A percentile compares a stretch with the other conserved stretches of the same genome.
Conservation (phyloP, 768 basidiomycete genomes). For the Astraeus odoratus region DNA sequence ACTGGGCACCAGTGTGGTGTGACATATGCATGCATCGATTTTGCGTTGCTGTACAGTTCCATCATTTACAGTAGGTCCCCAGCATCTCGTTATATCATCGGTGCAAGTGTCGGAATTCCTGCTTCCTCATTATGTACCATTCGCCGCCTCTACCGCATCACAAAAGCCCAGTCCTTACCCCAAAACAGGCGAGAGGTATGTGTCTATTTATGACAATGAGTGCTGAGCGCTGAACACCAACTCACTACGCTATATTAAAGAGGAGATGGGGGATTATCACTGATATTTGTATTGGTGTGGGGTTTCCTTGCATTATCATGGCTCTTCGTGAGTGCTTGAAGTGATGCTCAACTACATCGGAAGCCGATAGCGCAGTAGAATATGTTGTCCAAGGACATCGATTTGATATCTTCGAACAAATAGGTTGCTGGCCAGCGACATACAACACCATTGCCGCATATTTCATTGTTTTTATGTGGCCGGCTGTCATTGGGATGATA, state of each 20-base stretch:
- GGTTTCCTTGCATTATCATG: conserved; percentile 31
- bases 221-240: not conserved
- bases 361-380: conserved; percentile 7
- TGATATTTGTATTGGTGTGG: conserved; percentile 30
- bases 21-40: conserved; percentile 50
- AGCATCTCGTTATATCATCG: conserved; percentile 43
- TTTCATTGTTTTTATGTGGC: conserved; percentile 14
- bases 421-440: conserved; percentile 19
- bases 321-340: conserved; percentile 18
- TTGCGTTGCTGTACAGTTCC: not conserved
- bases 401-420: conserved; percentile 19
- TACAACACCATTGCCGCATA: conserved; percentile 9
- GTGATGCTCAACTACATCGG: not conserved
- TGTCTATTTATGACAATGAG: not conserved
- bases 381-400: conserved; percentile 21
- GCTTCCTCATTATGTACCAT: conserved; percentile 52
- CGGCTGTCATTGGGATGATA: conserved; percentile 10
- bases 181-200: conserved; percentile 22
- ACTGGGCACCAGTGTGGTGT: conserved; percentile 42
- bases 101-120: conserved; percentile 42
- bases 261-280: conserved; percentile 43
- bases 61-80: not conserved
- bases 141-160: conserved; percentile 58
- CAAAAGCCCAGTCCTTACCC: conserved; percentile 13
- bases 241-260: conserved; percentile 19